Base-by-base conservation (phyloP, 805 yeast species). In the Cyberlindnera petersonii region DNA sequence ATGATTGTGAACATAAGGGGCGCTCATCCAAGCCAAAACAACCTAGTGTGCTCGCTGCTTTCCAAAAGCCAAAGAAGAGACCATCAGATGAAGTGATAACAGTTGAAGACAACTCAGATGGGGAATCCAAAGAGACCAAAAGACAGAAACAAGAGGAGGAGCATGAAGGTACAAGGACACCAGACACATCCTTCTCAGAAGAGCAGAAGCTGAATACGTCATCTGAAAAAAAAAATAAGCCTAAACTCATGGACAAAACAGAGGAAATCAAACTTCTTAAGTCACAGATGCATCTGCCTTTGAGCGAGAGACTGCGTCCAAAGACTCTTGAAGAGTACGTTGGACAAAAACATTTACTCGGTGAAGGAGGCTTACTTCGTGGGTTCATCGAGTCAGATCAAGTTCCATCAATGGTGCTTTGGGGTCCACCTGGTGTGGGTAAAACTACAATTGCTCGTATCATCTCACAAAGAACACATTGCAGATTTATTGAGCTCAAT, bases 371-470 rank as follows among this genome's bases (percentile, higher is more conserved):
- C 1, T 66, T 80, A 3, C 63, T 91, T 3, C 64, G 77, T 20
- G 79, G 79, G 31, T 84, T 84, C 44, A 68, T 89, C 2, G 69
- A 72, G 26, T 63, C 72, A 15, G 61, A 82, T n/a, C 66, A 69
- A 33, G 66, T 85, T 7, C 97, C 97, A 1, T 87, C 96, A 0
- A 71, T 93, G 77, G 77, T 93, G 2, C 63, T 93, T 5, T 84
- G 93, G 85, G 99, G 99, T 0, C 95, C 95, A 1, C 95, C 97
- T 2, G 98, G 98, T 0, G 89, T 87, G 3, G 91, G 69, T 0
- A 93, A 93, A 56, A 93, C 98, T 0, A 82, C 96, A 0, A 57
- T 93, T 20, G 93, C 95, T 0, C 60, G 83, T n/a, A 56, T 72
- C 15, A 47, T 70, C 7, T 51, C 69, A 5, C 49, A 53, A 22